phyloP scores from a whole-genome alignment of 306 rosid species.

The Rosa chinensis region DNA sequence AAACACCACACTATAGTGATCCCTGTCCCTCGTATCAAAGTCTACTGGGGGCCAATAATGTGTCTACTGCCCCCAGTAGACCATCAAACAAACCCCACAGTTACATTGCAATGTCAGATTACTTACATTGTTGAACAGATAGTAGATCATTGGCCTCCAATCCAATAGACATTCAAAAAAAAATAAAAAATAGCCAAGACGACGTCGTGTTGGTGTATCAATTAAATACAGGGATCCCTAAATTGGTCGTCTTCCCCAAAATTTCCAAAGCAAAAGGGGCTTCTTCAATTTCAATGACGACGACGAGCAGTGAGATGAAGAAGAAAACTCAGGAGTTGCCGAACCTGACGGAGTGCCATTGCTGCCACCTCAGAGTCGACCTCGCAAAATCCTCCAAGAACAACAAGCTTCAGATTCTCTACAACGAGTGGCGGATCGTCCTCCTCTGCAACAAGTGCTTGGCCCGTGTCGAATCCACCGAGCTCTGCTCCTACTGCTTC shows the following conservation, averaged over 20 bases:
- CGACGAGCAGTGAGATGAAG: conserved; percentile 36
- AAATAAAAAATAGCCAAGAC: not conserved
- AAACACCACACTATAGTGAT: too few species aligned
- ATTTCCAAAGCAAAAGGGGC: not conserved
- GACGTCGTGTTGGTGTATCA: not conserved
- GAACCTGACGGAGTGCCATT: conserved; percentile 67
- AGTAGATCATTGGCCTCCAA: too few species aligned
- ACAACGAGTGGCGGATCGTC: conserved; percentile 82
- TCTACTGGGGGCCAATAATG: too few species aligned
- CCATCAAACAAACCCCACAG: too few species aligned
- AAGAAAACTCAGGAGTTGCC: conserved; percentile 56
- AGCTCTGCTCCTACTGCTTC: conserved; percentile 74
- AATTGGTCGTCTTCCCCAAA: not conserved
- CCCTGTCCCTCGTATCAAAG: too few species aligned
- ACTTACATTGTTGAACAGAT: too few species aligned
- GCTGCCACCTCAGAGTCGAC: conserved; percentile 62
- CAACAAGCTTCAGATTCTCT: conserved; percentile 51
- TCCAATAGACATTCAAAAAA: too few species aligned
- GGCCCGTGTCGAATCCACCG: conserved; percentile 47
- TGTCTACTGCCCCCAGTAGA: too few species aligned
- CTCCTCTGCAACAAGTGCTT: conserved; percentile 70
- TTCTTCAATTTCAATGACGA: not conserved
- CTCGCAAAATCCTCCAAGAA: conserved; percentile 41
- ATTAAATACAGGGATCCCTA: not conserved
- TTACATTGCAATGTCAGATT: too few species aligned